Evolutionary conservation across 495 filamentous ascomycete genomes (phyloP), one percentile per base, ranked within the genome.

Genomic region (Xylaria scruposa): DNA sequence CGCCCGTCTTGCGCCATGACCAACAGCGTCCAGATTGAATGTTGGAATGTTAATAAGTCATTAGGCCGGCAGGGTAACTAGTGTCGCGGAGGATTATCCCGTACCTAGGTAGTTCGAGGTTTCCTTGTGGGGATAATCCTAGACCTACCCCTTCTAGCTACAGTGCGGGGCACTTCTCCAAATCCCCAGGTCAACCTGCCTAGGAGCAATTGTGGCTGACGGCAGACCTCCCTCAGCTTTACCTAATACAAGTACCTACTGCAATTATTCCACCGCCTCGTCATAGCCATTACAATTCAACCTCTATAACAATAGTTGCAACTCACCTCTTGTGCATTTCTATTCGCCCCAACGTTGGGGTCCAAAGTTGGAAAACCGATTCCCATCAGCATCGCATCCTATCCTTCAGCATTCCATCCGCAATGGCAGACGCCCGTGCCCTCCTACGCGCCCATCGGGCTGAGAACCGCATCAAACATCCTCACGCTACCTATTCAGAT

Each of bases 371-470:
- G 31, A 56, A 54, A 38, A 0, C 31, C 56, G 3, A 3, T 38
- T 36, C 1, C 51, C 66, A 51, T 17, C 38, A 24, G 36, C 29
- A 19, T 40, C 42, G 0, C 17, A 26, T 24, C 4, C n/a, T 38
- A 59, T 21, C 40, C n/a, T 40, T 38, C 24, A 4, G n/a, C 31
- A 46, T 31, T 40, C 21, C 59, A 74, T 21, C 33, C 29, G 21
- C 72, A 66, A 97, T 97, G 94, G 89, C 94, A 72, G 93, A 97
- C 78, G 91, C 94, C 19, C 91, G 94, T 56, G 89, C 93, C 24
- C 86, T 97, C 21, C 88, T 97, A 58, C 91, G 93, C 74, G 92
- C 89, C 78, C 93, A 97, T 81, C 91, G 94, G 76, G 90, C 89
- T 63, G 88, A 90, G 60, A 91, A 94, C 72, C 89, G 91, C 75